These are phyloP conservation scores for Tuber magnatum DNA, from an alignment of 495 filamentous ascomycete species.

Conservation along the genomic window DNA sequence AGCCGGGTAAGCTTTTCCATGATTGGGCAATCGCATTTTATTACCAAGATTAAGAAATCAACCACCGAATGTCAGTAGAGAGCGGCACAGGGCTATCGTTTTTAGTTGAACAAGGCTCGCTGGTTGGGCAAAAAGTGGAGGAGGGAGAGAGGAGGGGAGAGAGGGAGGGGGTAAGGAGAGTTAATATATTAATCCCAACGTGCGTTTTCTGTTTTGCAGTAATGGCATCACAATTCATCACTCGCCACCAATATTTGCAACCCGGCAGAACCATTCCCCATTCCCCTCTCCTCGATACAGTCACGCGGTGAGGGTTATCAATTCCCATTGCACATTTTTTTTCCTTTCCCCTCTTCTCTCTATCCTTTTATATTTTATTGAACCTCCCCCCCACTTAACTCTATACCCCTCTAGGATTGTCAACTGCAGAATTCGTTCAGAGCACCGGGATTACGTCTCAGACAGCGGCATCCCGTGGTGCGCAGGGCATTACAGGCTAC, in stretches of 20 bases:
- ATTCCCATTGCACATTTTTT: background rate
- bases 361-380: background rate
- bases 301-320: background rate
- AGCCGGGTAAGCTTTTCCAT: background rate
- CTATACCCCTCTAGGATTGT: background rate
- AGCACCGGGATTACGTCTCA: background rate
- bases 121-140: background rate
- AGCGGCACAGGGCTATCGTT: background rate
- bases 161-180: background rate
- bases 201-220: background rate
- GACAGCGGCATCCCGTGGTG: slow-evolving; percentile 1
- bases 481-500: background rate
- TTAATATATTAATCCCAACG: slow-evolving; percentile 1
- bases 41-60: slow-evolving; percentile 1
- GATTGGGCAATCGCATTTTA: slow-evolving; percentile 4
- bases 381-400: background rate
- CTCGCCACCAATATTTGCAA: background rate
- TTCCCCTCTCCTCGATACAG: background rate
- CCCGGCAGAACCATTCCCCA: background rate
- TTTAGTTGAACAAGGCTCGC: background rate
- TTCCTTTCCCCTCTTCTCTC: background rate
- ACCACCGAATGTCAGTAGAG: background rate
- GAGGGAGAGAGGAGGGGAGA: background rate
- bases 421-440: background rate
- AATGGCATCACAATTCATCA: background rate